Evolutionary conservation across 495 filamentous ascomycete species (phyloP), one percentile per base, ranked within the genome.

Genomic region (Penicillium daleae): DNA sequence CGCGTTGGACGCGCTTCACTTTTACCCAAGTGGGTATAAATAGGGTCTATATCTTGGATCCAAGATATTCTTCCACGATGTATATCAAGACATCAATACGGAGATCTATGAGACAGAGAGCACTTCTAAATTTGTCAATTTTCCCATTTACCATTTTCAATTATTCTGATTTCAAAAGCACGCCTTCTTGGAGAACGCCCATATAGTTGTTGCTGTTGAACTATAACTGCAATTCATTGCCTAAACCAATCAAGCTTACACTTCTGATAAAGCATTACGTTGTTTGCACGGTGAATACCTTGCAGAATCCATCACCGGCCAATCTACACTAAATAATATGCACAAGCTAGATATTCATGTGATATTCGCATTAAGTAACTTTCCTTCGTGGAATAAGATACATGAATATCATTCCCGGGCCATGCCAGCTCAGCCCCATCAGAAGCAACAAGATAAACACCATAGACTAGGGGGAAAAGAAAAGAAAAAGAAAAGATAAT

Each of bases 1-100:
- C 69, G 69, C 69, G 66, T 68, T 54, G 31, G 61, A 71, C 68
- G 68, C 68, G 68, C 66, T 26, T 53, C 60, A 71, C 64, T 71
- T 64, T 61, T 63, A 65, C 64, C 60, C 40, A 56, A 60, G 40
- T 62, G 19, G 69, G 66, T 55, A 56, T 12, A 22, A 8, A 22
- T 24, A 12, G 0, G 24, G 8, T 50, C 24, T 17, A 27, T 7
- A 1, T 56, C 29, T 37, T n/a, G n/a, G n/a, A n/a, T n/a, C n/a
- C n/a, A n/a, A 26, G 15, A n/a, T 27, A 7, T 12, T 42, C 15
- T 9, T 5, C 10, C 0, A 21, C 21, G 22, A n/a, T 40, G 12
- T 27, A 55, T 55, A 3, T n/a, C 1, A 4, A 17, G 15, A 17
- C 33, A 46, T 58, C n/a, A 33, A 35, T 39, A 2, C 9, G 35